Evolutionary conservation across 164 flowering plant genomes (phyloP), one percentile per base, ranked within the genome.

Genomic region (Stephania yunnanensis): DNA sequence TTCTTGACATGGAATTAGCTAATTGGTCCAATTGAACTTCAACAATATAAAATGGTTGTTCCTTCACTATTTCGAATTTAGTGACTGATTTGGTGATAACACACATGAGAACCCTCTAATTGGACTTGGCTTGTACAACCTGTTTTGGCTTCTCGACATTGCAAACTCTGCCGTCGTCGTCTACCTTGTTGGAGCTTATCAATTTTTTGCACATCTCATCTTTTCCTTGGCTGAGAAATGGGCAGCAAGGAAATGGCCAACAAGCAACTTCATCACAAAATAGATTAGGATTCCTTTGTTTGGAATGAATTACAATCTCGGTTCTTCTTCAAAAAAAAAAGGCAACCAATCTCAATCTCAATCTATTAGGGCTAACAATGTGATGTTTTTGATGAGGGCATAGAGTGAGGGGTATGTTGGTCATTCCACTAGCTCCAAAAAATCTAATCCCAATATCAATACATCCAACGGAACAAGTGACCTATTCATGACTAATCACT

Each of bases 301-400:
- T 55, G 7, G 63, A 19, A 6, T 55, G 15, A 5, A 5, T 3
- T 84, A 11, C 69, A 78, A 76, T 0, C 77, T 87, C 29, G 88
- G 81, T 79, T n/a, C n/a, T 80, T 84, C 65, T 88, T 89, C 80
- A 77, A 90, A 48, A n/a, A n/a, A n/a, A n/a, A n/a, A n/a, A n/a
- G n/a, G n/a, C n/a, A n/a, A n/a, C n/a, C n/a, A n/a, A n/a, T n/a
- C n/a, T n/a, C n/a, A n/a, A n/a, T n/a, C n/a, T n/a, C n/a, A n/a
- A n/a, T n/a, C n/a, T n/a, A n/a, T n/a, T n/a, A n/a, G n/a, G n/a
- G n/a, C n/a, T n/a, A n/a, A n/a, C n/a, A n/a, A n/a, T n/a, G n/a
- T n/a, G n/a, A n/a, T n/a, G n/a, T n/a, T n/a, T n/a, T n/a, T n/a
- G n/a, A n/a, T n/a, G n/a, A n/a, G n/a, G n/a, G n/a, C n/a, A n/a